Evolutionary conservation across 2,329 filamentous ascomycete species (phyloP).

Genomic region (Sarocladium oryzae): DNA sequence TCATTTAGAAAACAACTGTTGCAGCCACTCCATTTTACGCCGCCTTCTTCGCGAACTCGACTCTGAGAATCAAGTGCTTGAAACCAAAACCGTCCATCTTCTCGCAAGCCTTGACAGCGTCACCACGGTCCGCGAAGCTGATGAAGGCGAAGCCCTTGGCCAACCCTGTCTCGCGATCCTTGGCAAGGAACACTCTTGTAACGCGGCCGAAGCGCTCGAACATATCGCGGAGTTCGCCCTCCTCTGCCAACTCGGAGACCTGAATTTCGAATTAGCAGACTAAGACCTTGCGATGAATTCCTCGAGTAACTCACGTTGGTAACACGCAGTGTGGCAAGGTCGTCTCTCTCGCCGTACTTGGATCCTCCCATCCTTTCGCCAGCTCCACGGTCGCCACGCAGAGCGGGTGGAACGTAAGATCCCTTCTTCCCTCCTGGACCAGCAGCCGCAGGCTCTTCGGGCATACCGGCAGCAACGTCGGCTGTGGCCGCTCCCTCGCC

Average conservation of each 20-base stretch:
- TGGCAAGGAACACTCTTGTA: slow-evolving; percentile 94
- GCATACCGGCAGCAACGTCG: slow-evolving; percentile 50
- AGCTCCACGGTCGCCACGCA: slow-evolving; percentile 62
- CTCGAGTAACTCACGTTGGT: slow-evolving; percentile 73
- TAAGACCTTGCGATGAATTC: not conserved
- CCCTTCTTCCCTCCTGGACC: slow-evolving; percentile 55
- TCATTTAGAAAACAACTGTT: slow-evolving; percentile 17
- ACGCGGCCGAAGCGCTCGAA: slow-evolving; percentile 97
- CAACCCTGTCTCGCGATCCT: slow-evolving; percentile 91
- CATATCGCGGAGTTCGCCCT: slow-evolving; percentile 91
- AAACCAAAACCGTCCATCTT: slow-evolving; percentile 97
- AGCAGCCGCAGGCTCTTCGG: slow-evolving; percentile 41
- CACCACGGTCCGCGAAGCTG: slow-evolving; percentile 83
- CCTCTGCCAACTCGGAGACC: slow-evolving; percentile 96
- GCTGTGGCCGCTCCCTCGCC: slow-evolving; percentile 47
- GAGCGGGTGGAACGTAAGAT: slow-evolving; percentile 89
- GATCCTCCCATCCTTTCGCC: slow-evolving; percentile 76
- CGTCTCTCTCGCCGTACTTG: slow-evolving; percentile 90
- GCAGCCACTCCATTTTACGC: slow-evolving; percentile 20
- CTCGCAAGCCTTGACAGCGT: slow-evolving; percentile 87
- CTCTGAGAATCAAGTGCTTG: slow-evolving; percentile 78
- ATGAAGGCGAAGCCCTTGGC: slow-evolving; percentile 99
- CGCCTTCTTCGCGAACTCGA: slow-evolving; percentile 81
- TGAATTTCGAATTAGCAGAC: slow-evolving; percentile 25
- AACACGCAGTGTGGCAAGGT: slow-evolving; percentile 90